Conservation (phyloP, 164 flowering plant genomes). For the Hamamelis virginiana region DNA sequence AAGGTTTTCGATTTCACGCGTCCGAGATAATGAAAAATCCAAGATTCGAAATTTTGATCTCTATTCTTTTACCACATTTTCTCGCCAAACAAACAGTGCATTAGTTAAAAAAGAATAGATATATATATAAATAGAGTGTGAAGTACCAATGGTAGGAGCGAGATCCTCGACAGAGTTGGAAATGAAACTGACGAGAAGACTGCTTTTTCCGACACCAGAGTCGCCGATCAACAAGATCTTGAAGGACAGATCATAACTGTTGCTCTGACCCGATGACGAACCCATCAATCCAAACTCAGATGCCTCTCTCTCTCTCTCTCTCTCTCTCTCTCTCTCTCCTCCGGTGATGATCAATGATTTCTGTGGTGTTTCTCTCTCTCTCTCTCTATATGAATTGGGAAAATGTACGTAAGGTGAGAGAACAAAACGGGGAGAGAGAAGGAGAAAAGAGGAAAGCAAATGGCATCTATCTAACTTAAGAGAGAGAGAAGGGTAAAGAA, state of each 20-base stretch:
- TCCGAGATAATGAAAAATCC: no score
- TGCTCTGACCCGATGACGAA: conserved; percentile 39
- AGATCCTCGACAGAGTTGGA: conserved; percentile 46
- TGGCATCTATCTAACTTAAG: conserved; percentile 9
- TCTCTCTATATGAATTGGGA: conserved; percentile 14
- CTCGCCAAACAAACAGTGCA: conserved; percentile 13
- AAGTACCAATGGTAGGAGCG: conserved; percentile 66
- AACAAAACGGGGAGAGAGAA: neutral
- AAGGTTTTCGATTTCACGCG: no score
- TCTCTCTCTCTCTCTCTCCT: neutral
- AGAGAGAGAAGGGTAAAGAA: conserved; percentile 23
- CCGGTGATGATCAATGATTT: conserved; percentile 3
- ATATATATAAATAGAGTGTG: neutral
- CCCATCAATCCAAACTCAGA: conserved; percentile 30
- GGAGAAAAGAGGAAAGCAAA: conserved; percentile 1
- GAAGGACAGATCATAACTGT: conserved; percentile 53
- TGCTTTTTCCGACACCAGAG: conserved; percentile 69
- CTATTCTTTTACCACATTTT: neutral
- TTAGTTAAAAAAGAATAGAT: neutral
- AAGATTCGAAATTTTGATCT: neutral
- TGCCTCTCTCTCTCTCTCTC: conserved; percentile 5
- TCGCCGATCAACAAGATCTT: conserved; percentile 73
- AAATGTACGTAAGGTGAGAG: conserved; percentile 2
- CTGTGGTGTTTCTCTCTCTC: conserved; percentile 1
- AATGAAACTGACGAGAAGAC: conserved; percentile 62